A percentile compares a stretch with the other conserved stretches of the same genome.
phyloP scores from a whole-genome alignment of 345 rosid species.

The Populus nigra region DNA sequence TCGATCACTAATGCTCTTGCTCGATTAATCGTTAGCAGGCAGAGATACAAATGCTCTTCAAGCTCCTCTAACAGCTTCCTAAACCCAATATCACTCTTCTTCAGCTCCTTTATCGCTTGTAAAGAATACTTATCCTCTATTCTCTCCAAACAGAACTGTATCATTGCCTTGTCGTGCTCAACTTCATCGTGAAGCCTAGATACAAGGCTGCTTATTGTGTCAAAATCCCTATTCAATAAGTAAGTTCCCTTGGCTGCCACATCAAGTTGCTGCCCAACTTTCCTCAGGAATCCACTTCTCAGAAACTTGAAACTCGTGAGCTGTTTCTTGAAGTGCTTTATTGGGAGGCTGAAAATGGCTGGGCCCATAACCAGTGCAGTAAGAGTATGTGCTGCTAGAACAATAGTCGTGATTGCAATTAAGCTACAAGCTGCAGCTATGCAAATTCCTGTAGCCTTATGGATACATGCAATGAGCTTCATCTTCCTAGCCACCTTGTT shows the following conservation, averaged over 20 bases:
- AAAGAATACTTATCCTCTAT: conserved; percentile 19
- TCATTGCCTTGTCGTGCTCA: conserved; percentile 39
- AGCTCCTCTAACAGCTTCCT: conserved; percentile 42
- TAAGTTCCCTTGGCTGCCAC: conserved; percentile 43
- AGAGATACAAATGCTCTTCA: conserved; percentile 44
- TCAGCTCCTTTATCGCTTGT: conserved; percentile 38
- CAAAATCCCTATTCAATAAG: conserved; percentile 44
- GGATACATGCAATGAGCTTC: conserved; percentile 21
- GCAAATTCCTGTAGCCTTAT: conserved; percentile 34
- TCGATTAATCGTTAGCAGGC: conserved; percentile 42
- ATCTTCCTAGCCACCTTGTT: conserved; percentile 31
- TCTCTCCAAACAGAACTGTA: conserved; percentile 34
- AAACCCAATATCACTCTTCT: conserved; percentile 33
- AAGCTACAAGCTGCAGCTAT: conserved; percentile 36
- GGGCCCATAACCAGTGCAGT: conserved; percentile 34
- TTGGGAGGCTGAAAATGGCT: conserved; percentile 25
- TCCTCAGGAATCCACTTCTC: conserved; percentile 25
- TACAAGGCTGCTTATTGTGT: conserved; percentile 45
- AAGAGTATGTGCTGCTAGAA: conserved; percentile 39
- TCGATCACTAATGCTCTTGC: conserved; percentile 38
- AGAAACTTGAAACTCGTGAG: conserved; percentile 8
- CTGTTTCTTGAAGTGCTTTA: conserved; percentile 28
- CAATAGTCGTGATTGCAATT: conserved; percentile 23
- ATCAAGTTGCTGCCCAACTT: conserved; percentile 36
- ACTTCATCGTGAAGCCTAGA: conserved; percentile 46